Conservation (phyloP, 257 asterid genomes). For the Leptodermis oblonga region DNA sequence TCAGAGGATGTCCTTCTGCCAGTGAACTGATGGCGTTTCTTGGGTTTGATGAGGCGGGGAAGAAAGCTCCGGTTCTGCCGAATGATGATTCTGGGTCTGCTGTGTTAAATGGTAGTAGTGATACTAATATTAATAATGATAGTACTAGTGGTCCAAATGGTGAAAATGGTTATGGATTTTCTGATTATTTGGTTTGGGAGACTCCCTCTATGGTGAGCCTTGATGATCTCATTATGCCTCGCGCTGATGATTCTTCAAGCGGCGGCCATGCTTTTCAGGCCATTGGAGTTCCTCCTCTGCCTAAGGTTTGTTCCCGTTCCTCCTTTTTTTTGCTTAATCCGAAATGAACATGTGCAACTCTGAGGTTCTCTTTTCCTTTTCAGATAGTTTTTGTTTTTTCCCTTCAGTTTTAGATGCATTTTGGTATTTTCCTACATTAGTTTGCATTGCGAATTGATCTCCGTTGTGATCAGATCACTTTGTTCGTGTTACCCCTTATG, state of each 20-base stretch:
- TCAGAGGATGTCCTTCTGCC: constrained; percentile 65
- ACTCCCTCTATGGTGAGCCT: constrained; percentile 64
- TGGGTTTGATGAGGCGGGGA: constrained; percentile 73
- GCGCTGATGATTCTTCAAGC: constrained; percentile 25
- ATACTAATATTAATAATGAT: no score
- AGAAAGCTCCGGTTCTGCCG: constrained; percentile 29
- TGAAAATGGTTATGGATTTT: constrained; percentile 33
- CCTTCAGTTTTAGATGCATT: neutral
- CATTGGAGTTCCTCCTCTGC: constrained; percentile 87
- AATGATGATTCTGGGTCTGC: constrained; percentile 12
- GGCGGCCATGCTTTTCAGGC: constrained; percentile 59
- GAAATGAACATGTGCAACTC: neutral
- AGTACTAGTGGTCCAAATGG: constrained; percentile 5
- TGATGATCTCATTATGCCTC: constrained; percentile 61
- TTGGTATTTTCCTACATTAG: neutral
- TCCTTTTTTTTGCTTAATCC: neutral
- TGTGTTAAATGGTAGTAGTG: neutral
- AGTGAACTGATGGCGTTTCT: constrained; percentile 49
- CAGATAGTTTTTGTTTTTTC: no score
- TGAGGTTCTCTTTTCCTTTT: neutral
- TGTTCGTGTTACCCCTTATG: neutral
- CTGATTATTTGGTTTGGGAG: constrained; percentile 81
- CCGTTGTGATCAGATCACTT: neutral
- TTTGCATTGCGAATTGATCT: neutral
- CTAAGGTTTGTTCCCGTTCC: constrained; percentile 52